These are phyloP conservation scores for Colletotrichum siamense DNA, from an alignment of 2,329 filamentous ascomycete genomes.

Conservation along the genomic window DNA sequence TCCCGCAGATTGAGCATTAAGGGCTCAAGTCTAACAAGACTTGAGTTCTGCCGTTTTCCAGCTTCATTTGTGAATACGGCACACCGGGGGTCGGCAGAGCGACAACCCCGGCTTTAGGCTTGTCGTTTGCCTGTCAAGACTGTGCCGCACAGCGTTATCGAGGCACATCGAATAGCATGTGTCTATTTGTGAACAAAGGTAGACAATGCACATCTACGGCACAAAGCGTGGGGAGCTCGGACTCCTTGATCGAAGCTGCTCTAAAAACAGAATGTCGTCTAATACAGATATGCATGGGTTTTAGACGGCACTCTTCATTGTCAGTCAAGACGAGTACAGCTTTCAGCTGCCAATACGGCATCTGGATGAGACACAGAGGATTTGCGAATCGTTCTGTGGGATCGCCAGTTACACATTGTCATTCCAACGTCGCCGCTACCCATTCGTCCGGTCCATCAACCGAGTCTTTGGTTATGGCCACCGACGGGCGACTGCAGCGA, in stretches of 20 bases:
- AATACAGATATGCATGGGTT: not conserved
- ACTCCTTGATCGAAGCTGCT: not conserved
- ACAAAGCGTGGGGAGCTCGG: not conserved
- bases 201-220: not conserved
- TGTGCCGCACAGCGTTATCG: not conserved
- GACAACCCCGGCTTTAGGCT: not conserved
- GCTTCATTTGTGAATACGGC: not conserved
- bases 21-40: not conserved
- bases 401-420: not conserved
- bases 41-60: not conserved
- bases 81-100: not conserved
- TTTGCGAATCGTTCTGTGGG: not conserved
- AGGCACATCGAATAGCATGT: not conserved
- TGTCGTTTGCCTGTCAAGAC: not conserved
- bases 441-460: not conserved
- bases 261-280: not conserved
- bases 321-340: not conserved
- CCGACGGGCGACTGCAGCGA: constrained; percentile 1
- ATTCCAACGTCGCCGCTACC: not conserved
- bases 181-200: not conserved
- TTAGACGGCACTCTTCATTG: not conserved
- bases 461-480: not conserved
- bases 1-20: not conserved
- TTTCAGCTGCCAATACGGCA: not conserved
- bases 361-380: not conserved